These are phyloP conservation scores for Sutorius eximius DNA, from an alignment of 1,284 basidiomycete genomes.

Conservation along the genomic window DNA sequence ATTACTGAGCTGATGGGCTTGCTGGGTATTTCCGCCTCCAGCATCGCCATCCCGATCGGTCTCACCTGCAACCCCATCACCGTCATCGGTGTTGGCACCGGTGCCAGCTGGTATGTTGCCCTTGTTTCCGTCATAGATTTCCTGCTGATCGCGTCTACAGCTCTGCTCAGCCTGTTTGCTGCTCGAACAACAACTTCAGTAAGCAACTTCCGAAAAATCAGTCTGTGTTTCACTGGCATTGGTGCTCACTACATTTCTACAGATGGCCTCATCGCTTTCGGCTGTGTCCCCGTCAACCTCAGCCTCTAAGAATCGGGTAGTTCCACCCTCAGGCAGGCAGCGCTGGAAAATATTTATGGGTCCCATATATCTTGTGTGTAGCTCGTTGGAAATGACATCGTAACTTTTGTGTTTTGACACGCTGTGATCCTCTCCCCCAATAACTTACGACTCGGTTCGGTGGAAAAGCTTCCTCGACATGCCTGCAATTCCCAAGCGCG, in stretches of 20 bases:
- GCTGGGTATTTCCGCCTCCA: neutral
- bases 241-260: neutral
- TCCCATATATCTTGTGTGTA: neutral
- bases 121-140: no score
- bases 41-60: neutral
- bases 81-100: neutral
- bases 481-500: neutral
- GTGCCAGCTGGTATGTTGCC: neutral
- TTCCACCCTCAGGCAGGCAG: neutral
- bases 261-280: neutral
- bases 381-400: neutral
- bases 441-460: neutral
- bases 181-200: neutral
- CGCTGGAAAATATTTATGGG: neutral
- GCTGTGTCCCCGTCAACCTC: neutral
- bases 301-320: neutral
- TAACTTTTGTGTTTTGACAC: neutral
- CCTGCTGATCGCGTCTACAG: neutral
- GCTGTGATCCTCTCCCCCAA: neutral
- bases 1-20: neutral
- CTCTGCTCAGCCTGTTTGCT: neutral
- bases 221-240: neutral
- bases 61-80: neutral
- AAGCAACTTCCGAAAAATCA: neutral
- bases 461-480: neutral